Evolutionary conservation across 2,329 filamentous ascomycete genomes (phyloP), one percentile per base, ranked within the genome.

Genomic region (Achaetomium macrosporum): DNA sequence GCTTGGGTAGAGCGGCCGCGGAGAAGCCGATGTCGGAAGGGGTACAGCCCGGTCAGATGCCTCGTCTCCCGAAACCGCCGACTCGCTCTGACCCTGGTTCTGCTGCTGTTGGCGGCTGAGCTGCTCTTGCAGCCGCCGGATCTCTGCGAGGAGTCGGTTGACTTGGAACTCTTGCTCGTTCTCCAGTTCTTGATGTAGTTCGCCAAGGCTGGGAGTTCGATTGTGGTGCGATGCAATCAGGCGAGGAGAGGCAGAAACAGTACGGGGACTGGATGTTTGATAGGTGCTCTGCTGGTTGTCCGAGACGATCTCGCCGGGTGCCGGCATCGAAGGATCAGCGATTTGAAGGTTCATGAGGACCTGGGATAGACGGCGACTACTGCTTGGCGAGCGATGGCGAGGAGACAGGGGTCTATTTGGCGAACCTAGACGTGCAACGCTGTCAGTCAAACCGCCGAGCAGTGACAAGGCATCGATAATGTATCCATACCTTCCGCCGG

Each of bases 111-210:
- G 72, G 53, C 73, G 70, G 64, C 81, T 80, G 17, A 64, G 42
- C 61, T 90, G 85, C 40, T 85, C 73, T 65, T 90, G 88, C 64
- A 91, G 85, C 49, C 83, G 76, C 51, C 86, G 80, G 63, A 92
- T 91, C 81, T 89, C 86, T 55, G 81, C 79, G 42, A 92, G 75
- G 2, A 92, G 78, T 11, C 88, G 83, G 65, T 91, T 91, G 58
- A 90, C 87, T 69, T 90, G 86, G 20, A 82, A 84, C 64, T 90
- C 87, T 66, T 90, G 86, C 69, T 90, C 87, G 49, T 83, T 85
- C 67, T 90, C 87, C 1, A 90, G 75, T 68, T 90, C 85, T 65
- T 90, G 87, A 61, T 90, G 86, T 40, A 90, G 78, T 68, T 90
- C 86, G 16, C 87, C 87, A 57, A 90, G 68, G 65, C 86, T 90